Percentiles rank a stretch among this genome's conserved stretches.
phyloP scores from a whole-genome alignment of 2,329 filamentous ascomycete species.

The Massarina eburnea region DNA sequence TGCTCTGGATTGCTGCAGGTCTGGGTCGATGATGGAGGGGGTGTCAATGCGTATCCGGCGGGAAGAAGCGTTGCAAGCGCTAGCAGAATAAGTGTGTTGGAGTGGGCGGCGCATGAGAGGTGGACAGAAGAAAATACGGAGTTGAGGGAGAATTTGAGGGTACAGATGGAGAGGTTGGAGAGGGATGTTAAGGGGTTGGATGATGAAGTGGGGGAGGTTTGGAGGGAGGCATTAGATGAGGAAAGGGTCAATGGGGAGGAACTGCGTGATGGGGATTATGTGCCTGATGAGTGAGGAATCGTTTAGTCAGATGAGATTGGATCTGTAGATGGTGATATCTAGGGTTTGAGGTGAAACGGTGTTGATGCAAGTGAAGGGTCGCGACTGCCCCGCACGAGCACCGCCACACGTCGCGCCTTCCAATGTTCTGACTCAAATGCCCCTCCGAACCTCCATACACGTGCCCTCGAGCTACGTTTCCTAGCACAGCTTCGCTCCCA shows the following conservation, averaged over 20 bases:
- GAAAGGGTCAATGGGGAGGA: slow-evolving; percentile 5
- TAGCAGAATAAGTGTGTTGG: slow-evolving; percentile 6
- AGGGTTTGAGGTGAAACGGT: slow-evolving; percentile 1
- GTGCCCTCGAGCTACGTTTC: slow-evolving; percentile 1
- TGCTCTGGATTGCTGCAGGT: slow-evolving; percentile 30
- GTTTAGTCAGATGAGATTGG: neutral
- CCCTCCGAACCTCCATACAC: slow-evolving; percentile 13
- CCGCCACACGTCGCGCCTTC: too few species aligned
- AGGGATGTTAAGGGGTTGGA: slow-evolving; percentile 2
- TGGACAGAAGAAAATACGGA: slow-evolving; percentile 11
- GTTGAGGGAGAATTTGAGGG: slow-evolving; percentile 13
- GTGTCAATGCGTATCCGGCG: slow-evolving; percentile 32
- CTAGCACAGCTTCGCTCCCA: neutral
- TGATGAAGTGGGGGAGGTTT: slow-evolving; percentile 11
- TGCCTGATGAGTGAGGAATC: slow-evolving; percentile 1
- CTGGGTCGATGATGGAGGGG: slow-evolving; percentile 28
- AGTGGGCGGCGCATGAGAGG: slow-evolving; percentile 20
- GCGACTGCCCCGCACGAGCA: slow-evolving; percentile 4
- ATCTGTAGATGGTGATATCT: neutral
- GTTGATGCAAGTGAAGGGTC: neutral
- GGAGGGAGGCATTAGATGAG: slow-evolving; percentile 21
- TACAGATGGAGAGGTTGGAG: slow-evolving; percentile 14
- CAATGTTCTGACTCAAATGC: slow-evolving; percentile 14
- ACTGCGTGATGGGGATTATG: slow-evolving; percentile 6
- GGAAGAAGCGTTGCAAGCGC: slow-evolving; percentile 26